phyloP scores from a whole-genome alignment of 495 filamentous ascomycete genomes.

The Bathelium albidoporum region DNA sequence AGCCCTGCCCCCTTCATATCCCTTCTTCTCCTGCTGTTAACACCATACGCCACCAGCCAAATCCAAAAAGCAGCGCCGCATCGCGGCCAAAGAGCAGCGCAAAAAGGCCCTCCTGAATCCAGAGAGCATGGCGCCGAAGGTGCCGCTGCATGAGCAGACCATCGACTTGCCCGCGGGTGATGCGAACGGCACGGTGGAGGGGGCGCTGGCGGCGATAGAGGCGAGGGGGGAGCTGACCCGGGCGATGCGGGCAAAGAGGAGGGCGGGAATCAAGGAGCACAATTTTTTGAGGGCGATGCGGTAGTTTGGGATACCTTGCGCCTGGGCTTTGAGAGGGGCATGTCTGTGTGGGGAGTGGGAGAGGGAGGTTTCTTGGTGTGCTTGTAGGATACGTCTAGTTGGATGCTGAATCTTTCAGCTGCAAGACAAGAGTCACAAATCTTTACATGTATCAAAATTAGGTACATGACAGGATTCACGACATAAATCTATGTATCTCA shows the following conservation, averaged over 20 bases:
- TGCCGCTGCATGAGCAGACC: slow-evolving; percentile 75
- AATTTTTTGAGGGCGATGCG: slow-evolving; percentile 87
- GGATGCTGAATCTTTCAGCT: no score
- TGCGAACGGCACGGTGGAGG: slow-evolving; percentile 43
- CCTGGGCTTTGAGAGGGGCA: not conserved
- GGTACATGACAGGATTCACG: no score
- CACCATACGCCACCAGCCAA: slow-evolving; percentile 45
- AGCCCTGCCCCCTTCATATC: slow-evolving; percentile 1
- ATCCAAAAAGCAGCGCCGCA: slow-evolving; percentile 62
- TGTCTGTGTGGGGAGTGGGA: not conserved
- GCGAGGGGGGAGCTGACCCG: slow-evolving; percentile 56
- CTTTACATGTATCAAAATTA: no score
- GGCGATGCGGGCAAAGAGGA: slow-evolving; percentile 60
- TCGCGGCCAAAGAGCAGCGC: slow-evolving; percentile 57
- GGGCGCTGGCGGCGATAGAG: slow-evolving; percentile 46
- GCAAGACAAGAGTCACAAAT: no score
- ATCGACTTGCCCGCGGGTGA: slow-evolving; percentile 63
- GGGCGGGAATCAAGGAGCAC: slow-evolving; percentile 73
- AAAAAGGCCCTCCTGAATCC: slow-evolving; percentile 54
- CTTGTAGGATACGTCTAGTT: no score
- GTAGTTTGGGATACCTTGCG: slow-evolving; percentile 14
- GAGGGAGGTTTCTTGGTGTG: not conserved
- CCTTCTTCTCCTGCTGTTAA: not conserved
- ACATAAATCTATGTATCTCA: not conserved
- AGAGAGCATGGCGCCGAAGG: slow-evolving; percentile 54